These are phyloP conservation scores for Sporothrix dimorphospora DNA, from an alignment of 2,329 filamentous ascomycete genomes.

Conservation along the genomic window DNA sequence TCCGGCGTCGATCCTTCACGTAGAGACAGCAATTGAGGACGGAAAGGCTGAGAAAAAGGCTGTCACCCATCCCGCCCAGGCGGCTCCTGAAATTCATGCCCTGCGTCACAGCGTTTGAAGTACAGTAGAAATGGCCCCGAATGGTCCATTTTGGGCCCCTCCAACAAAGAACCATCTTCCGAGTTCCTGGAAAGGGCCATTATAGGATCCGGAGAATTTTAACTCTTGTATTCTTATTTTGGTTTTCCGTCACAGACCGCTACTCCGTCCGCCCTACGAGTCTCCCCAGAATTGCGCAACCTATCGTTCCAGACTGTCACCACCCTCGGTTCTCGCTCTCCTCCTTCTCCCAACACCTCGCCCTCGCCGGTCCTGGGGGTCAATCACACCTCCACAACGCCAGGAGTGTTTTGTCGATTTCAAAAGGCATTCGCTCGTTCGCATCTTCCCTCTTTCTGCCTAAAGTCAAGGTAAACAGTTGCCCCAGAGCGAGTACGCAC, in stretches of 20 bases:
- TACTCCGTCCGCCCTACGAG: background rate
- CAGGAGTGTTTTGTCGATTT: conserved; percentile 20
- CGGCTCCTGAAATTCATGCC: conserved; percentile 15
- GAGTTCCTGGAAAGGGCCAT: conserved; percentile 14
- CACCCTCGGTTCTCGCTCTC: background rate
- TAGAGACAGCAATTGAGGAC: background rate
- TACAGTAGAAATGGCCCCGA: background rate
- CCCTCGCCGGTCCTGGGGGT: conserved; percentile 13
- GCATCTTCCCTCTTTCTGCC: background rate
- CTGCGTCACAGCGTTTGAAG: background rate
- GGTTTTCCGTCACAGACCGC: background rate
- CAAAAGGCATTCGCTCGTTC: background rate
- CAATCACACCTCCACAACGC: conserved; percentile 28
- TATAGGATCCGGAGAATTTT: conserved; percentile 13
- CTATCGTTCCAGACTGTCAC: background rate
- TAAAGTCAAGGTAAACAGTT: background rate
- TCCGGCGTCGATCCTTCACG: conserved; percentile 18
- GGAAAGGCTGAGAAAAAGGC: background rate
- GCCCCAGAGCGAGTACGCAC: background rate
- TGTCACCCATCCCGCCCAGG: background rate
- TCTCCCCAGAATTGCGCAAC: conserved; percentile 2
- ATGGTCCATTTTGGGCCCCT: no score
- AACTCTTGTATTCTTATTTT: background rate
- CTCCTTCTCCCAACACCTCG: background rate
- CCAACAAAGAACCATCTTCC: conserved; percentile 12